Evolutionary conservation across 352 stramenopile genomes (phyloP), one percentile per base, ranked within the genome.

Genomic region (Globisporangium irregulare): DNA sequence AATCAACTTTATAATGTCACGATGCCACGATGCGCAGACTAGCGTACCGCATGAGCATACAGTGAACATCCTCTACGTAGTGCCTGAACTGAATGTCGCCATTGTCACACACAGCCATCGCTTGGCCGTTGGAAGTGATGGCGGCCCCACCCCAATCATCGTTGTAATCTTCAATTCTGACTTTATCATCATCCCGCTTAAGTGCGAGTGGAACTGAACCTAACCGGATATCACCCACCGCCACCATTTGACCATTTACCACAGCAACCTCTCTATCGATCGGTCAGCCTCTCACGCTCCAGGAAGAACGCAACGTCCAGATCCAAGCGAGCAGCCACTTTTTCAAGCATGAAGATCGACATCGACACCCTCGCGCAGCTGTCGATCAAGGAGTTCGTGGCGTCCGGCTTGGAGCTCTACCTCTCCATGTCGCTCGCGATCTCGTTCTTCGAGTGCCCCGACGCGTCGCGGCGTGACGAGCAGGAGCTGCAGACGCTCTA

Each of bases 401-500:
- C 82, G 25, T 82, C 75, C 34, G 73, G 73, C 10, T 67, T 93
- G 14, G 86, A 93, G 62, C 82, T 93, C 51, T 89, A 89, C 62
- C 75, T 93, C 51, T 90, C 86, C 36, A 78, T 86, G 67, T 81
- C 80, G 73, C 76, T 93, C 18, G 79, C 86, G 58, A 73, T 84
- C 50, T 87, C 80, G 41, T 89, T 93, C 64, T 93, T 93, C 62
- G 80, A 93, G 66, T 88, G 74, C 59, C 73, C 78, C 15, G 78
- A 89, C 48, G 60, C 72, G 43, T 62, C 20, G 3, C 62, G 77
- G 38, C 80, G 86, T 46, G 86, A 84, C 48, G 79, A 85, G 50
- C 77, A 92, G 72, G 86, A 93, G 59, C 79, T 93, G 62, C 71
- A 87, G 75, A 88, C 82, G 63, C 76, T 92, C 48, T 87, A 86